Evolutionary conservation across 495 filamentous ascomycete genomes (phyloP), one percentile per base, ranked within the genome.

Genomic region (Trichoderma virens): DNA sequence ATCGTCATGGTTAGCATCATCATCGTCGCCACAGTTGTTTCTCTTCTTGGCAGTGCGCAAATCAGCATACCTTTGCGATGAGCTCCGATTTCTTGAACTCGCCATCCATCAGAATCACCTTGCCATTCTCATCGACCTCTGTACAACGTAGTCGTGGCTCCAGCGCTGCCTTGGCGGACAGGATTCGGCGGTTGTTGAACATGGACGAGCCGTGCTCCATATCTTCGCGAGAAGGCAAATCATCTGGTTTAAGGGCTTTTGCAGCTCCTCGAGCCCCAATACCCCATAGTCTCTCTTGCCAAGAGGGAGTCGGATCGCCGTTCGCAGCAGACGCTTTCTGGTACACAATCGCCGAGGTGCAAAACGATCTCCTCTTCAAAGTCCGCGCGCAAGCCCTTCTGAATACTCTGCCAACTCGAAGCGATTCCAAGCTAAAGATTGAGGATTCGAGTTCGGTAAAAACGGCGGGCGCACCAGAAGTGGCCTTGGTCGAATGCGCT

Each of bases 41-140:
- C n/a, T n/a, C n/a, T n/a, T 13, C 3, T 5, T 5, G 28, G 1
- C 25, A 14, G 14, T 56, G 2, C 25, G 8, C 25, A 1, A 30
- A 8, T 27, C 13, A 30, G 28, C 81, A 18, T 77, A 97, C 93
- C 85, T 92, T 98, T 38, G 92, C 91, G 71, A 96, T 98, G 9
- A 98, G 81, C 76, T 98, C 94, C 67, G 84, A 90, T 80, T 98
- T 98, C 76, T 93, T 93, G 74, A 97, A 96, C 74, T 98, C 94
- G 61, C 93, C 93, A 74, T 92, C 94, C 11, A 96, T 88, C 59
- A 97, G 81, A n/a, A 91, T 94, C 41, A 97, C 91, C 65, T 96
- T 87, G n/a, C 94, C 94, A 70, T 90, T 88, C 68, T 88, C 87
- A 68, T 97, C 92, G 68, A 98, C 90, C 75, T 98, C 94, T 1